phyloP scores from a whole-genome alignment of 768 basidiomycete species.

The Rossbeevera mucosa region DNA sequence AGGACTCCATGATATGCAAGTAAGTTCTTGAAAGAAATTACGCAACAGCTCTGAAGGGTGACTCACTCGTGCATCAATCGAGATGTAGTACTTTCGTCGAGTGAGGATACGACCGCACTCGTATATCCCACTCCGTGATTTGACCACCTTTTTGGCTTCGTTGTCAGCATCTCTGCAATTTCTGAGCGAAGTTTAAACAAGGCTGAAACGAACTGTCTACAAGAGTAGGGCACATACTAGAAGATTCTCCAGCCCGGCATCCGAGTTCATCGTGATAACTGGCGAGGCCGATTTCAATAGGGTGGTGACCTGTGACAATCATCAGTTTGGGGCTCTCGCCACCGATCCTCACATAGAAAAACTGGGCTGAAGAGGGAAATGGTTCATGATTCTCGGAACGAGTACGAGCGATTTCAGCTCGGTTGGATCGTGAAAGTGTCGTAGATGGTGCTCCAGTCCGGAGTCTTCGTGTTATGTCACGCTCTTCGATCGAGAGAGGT shows the following conservation, averaged over 20 bases:
- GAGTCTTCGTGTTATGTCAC: not conserved
- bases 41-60: not conserved
- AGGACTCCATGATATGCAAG: not conserved
- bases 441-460: slow-evolving; percentile 4
- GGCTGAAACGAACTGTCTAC: not conserved
- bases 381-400: not conserved
- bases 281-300: too few species aligned
- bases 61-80: slow-evolving; percentile 10
- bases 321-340: too few species aligned
- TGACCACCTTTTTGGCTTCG: slow-evolving; percentile 15
- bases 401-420: not conserved
- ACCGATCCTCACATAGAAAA: too few species aligned
- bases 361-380: not conserved
- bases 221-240: not conserved
- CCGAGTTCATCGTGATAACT: too few species aligned
- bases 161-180: not conserved
- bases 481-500: not conserved
- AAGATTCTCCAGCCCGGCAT: slow-evolving; percentile 1
- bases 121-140: slow-evolving; percentile 12
- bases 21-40: not conserved
- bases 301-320: not conserved
- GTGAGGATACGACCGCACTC: slow-evolving; percentile 6
- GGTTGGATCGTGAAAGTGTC: not conserved
- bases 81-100: not conserved
- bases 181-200: not conserved